Base-by-base conservation (phyloP, 129 eudicot species). In the Tanacetum coccineum region DNA sequence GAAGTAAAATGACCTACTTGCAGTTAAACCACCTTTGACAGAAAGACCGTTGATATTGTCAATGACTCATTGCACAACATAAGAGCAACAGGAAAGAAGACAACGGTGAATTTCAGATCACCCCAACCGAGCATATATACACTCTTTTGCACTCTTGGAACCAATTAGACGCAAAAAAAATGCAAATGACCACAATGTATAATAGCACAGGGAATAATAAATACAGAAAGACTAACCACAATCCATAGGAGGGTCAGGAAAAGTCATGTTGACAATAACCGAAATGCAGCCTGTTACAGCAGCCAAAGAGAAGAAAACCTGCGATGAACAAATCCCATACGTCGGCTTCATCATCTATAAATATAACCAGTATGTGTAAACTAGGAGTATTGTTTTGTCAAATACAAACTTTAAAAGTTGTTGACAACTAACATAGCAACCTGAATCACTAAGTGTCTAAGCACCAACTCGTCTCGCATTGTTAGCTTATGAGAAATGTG, bases 261-360 rank as follows among this genome's bases (percentile, higher is more conserved):
- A 73, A 73, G 79, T 82, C 88, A 85, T 88, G 53, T 73, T 85
- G n/a, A 71, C 21, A 15, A 81, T 72, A 53, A 66, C 26, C 32
- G 67, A 67, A 25, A 79, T 66, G 54, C 86, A 58, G 46, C 71
- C 61, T 26, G 71, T 36, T 26, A 56, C 11, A 12, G 30, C 74
- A 75, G 78, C 68, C 21, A 51, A 1, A 62, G 19, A 76, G 62
- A 62, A 81, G 58, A 57, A 60, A 59, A 66, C 73, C 72, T 81
- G 73, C 69, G 60, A 76, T 13, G 75, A 74, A 49, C 22, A 71
- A 68, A 70, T 58, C 76, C 73, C 66, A 70, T 32, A 70, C 60
- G 5, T 22, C 67, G n/a, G 21, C 64, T 47, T 74, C 77, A 68
- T 79, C 74, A 50, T 44, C 39, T 45, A 46, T 13, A 20, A 45